Conservation (phyloP, 768 basidiomycete species). For the Lactarius hengduanensis region DNA sequence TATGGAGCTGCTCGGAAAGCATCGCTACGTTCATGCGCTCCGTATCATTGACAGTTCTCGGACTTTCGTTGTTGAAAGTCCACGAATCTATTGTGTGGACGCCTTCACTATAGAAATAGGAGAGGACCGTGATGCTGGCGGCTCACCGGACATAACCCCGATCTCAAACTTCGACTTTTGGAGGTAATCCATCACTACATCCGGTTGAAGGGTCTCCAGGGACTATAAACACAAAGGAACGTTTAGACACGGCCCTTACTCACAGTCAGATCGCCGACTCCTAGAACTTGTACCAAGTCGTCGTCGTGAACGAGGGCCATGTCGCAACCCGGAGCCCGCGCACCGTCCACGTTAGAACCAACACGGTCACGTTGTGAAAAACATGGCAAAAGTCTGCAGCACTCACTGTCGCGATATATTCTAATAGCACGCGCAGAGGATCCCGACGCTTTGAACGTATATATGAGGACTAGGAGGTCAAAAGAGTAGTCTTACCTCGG, state of each 20-base stretch:
- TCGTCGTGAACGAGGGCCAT: neutral
- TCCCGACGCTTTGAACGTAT: neutral
- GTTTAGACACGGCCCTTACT: neutral
- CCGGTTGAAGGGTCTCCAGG: neutral
- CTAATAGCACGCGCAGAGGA: neutral
- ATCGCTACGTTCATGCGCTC: no score
- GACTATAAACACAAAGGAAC: neutral
- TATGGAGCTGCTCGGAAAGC: no score
- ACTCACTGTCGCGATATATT: neutral
- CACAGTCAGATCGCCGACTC: neutral
- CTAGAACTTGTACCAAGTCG: neutral
- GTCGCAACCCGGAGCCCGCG: neutral
- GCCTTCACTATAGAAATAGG: neutral
- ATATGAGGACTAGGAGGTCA: neutral
- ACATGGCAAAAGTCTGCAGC: neutral
- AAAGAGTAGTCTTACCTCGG: no score
- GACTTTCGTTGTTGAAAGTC: neutral
- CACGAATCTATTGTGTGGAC: neutral
- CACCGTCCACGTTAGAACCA: neutral
- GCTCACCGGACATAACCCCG: neutral
- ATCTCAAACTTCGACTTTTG: neutral
- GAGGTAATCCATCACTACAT: neutral
- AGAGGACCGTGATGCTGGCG: neutral
- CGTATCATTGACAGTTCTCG: no score
- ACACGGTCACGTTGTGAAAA: neutral